Conservation (phyloP, 371 early-diverging fungal genomes). For the Apophysomyces ossiformis region DNA sequence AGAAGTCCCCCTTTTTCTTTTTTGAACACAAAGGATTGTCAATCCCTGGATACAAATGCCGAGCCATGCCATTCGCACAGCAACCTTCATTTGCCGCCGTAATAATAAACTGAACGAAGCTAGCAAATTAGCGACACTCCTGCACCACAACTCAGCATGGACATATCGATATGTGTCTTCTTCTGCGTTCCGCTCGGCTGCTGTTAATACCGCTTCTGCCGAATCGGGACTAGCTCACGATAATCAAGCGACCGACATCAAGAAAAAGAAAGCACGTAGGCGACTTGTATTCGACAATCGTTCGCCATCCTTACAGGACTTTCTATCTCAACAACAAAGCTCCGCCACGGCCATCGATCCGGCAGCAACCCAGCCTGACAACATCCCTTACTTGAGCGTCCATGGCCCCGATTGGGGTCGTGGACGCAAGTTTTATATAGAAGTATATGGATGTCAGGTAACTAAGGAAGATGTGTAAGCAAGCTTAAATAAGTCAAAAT, state of each 20-base stretch:
- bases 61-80: neutral
- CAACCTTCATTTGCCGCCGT: neutral
- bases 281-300: conserved; percentile 70
- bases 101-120: too few species aligned
- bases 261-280: conserved; percentile 22
- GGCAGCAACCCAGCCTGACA: conserved; percentile 33
- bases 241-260: neutral
- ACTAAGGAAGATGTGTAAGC: neutral
- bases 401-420: conserved; percentile 41
- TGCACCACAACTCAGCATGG: neutral
- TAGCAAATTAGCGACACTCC: neutral
- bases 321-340: conserved; percentile 27
- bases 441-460: conserved; percentile 82
- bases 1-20: neutral
- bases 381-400: conserved; percentile 62
- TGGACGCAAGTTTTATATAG: conserved; percentile 65
- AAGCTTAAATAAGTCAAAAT: neutral
- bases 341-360: conserved; percentile 23
- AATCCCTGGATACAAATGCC: neutral
- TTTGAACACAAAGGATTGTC: neutral
- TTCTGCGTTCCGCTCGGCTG: neutral
- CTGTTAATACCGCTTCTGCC: neutral
- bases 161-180: neutral
- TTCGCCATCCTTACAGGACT: conserved; percentile 71
- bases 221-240: neutral